A percentile compares a stretch with the other conserved stretches of the same genome.
phyloP scores from a whole-genome alignment of 108 stramenopile species.

The Cyclostephanos tholiformis region DNA sequence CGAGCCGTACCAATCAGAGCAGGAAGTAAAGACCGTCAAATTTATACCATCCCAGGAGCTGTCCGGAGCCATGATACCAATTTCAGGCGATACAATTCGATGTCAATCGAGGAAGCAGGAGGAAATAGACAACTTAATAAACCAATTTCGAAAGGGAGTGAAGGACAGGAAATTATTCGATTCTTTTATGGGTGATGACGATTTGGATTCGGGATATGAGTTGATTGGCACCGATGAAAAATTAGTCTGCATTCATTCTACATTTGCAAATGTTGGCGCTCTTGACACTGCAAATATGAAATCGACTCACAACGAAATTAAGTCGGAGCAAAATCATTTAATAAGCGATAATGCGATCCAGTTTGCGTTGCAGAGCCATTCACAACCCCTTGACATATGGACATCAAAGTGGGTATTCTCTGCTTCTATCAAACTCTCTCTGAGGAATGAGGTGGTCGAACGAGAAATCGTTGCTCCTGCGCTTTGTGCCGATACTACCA shows the following conservation, averaged over 20 bases:
- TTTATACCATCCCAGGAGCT: constrained; percentile 34
- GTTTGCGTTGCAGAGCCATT: constrained; percentile 1
- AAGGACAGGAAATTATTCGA: constrained; percentile 14
- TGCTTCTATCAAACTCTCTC: constrained; percentile 19
- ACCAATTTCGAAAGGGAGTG: constrained; percentile 1
- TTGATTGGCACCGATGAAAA: constrained; percentile 11
- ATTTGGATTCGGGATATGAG: not conserved
- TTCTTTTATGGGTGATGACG: constrained; percentile 4
- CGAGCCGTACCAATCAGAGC: constrained; percentile 21
- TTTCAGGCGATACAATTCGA: not conserved
- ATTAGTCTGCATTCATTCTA: not conserved
- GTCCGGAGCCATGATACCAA: constrained; percentile 15
- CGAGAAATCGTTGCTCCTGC: not conserved
- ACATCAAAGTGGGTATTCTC: constrained; percentile 17
- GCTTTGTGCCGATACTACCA: constrained; percentile 10
- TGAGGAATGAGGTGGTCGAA: not conserved
- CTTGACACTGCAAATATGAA: not conserved
- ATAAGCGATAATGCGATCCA: not conserved
- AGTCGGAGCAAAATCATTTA: not conserved
- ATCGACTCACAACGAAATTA: not conserved
- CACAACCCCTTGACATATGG: not conserved
- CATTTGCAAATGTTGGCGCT: not conserved
- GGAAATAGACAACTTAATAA: not conserved
- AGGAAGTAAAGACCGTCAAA: constrained; percentile 11
- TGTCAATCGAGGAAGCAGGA: not conserved